Base-by-base conservation (phyloP, 495 filamentous ascomycete species). In the Glonium stellatum region DNA sequence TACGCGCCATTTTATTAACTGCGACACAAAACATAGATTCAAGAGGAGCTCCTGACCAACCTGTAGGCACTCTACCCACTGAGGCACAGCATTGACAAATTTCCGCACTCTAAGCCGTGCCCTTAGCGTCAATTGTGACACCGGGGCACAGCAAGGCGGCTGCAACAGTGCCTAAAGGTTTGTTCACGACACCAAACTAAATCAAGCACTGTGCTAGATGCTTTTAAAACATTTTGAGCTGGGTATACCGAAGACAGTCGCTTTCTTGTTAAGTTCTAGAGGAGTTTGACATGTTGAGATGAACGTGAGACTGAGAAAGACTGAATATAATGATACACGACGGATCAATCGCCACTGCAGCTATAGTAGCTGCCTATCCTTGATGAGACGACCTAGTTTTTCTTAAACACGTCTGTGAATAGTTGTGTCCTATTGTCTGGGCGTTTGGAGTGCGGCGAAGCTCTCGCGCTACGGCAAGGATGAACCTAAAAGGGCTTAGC, bases 41-140 rank as follows among this genome's bases (percentile, higher is more conserved):
- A 46, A n/a, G 41, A 46, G 41, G 19, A 46, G 41, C 41, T 46
- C 41, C 19, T 46, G 41, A 46, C 41, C 41, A 46, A 46, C 41
- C 41, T 46, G 41, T 10, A 46, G 41, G 41, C 41, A 10, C 41
- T 46, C 41, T 46, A 31, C 41, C 41, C 41, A 46, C 41, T 46
- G 41, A 46, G 41, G 41, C 41, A 46, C 41, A 46, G 41, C 12
- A 46, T 21, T 46, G 41, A 46, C 41, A 46, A 46, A 46, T 46
- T 46, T 46, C 19, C 41, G 41, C 41, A 15, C 19, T 46, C 41
- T 21, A 46, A 46, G 41, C 12, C 9, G 41, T 46, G 41, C 12
- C 19, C 41, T 21, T 15, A 10, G 41, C 41, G 41, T 21, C 12
- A 46, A 46, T 46, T 46, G 41, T 46, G 41, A 46, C 41, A 10